Base-by-base conservation (phyloP, 2,329 filamentous ascomycete species). In the Neoascochyta sp. region DNA sequence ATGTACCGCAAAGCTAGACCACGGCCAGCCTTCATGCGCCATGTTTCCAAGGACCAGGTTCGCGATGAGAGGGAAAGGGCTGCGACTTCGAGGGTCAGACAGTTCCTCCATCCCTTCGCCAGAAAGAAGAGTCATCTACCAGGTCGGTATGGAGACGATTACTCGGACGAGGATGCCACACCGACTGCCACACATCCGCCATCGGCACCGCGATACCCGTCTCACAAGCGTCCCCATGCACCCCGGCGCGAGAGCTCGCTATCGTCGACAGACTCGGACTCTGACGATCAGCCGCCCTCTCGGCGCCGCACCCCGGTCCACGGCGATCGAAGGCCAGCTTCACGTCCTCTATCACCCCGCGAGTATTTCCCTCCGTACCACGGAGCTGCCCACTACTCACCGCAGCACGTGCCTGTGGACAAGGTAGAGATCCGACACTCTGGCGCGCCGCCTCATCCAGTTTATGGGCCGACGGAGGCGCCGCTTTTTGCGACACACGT, bases 401-500 rank as follows among this genome's bases (percentile, higher is more conserved):
- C 52, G 9, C 52, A 54, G 18, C 38, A 41, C 9, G 31, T 49
- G 7, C 16, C 43, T 3, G 35, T 22, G 9, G 30, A 40, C 8
- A 34, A 44, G 15, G 27, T 32, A 22, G 44, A 41, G 24, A 34
- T 50, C 29, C 33, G 47, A 29, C 15, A 39, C 18, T 32, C 51
- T 24, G 41, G 29, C 9, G 39, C 47, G 10, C 41, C 43, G 7
- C 45, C 45, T 5, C 43, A 43, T n/a, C 48, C 52, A 9, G 50
- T 60, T 1, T 73, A 70, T 41, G 64, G 55, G 5, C 69, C 69
- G 3, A 68, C 64, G 2, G 64, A 64, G 23, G 54, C 60, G 2
- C 69, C 69, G 3, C 45, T 70, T 3, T 72, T 72, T 36, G 69
- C 69, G 4, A 66, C 67, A 1, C 65, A 67, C 10, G 60, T 70